phyloP scores from a whole-genome alignment of 169 alveolate species.

The Plasmodium chabaudi region DNA sequence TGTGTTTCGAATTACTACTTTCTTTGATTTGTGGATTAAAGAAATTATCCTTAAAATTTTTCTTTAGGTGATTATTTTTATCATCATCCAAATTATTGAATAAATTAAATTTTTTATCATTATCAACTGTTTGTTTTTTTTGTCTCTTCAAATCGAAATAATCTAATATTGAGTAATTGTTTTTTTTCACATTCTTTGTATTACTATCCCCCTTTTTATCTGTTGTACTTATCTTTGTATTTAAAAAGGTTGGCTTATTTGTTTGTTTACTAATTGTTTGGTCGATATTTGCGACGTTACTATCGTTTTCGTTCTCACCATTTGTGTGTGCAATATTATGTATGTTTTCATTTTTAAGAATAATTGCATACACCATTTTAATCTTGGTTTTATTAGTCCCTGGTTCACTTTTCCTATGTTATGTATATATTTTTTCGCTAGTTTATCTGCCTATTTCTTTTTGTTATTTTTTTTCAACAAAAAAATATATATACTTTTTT shows the following conservation, averaged over 20 bases:
- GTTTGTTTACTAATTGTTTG: background rate
- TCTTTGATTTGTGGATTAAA: constrained; percentile 13
- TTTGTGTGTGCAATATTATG: background rate
- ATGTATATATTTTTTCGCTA: background rate
- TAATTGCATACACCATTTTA: constrained; percentile 72
- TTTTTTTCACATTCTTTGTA: constrained; percentile 11
- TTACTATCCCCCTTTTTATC: constrained; percentile 3
- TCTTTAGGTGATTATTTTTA: background rate
- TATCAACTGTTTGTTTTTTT: constrained; percentile 24
- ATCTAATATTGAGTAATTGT: constrained; percentile 56
- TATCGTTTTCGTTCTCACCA: background rate
- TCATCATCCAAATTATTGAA: constrained; percentile 5
- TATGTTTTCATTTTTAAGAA: constrained; percentile 17
- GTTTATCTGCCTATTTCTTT: background rate
- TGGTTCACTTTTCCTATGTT: no score
- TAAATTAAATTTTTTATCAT: constrained; percentile 1
- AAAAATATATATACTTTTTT: background rate
- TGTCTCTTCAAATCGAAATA: constrained; percentile 37
- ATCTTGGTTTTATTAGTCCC: background rate
- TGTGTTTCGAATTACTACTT: constrained; percentile 19
- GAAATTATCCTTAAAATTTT: constrained; percentile 27
- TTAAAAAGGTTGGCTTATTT: background rate
- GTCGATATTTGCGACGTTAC: background rate
- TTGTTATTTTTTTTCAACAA: constrained; percentile 1
- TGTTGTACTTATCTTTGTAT: constrained; percentile 5